phyloP scores from a whole-genome alignment of 2,329 filamentous ascomycete genomes.

The Rhynchosporium graminicola region DNA sequence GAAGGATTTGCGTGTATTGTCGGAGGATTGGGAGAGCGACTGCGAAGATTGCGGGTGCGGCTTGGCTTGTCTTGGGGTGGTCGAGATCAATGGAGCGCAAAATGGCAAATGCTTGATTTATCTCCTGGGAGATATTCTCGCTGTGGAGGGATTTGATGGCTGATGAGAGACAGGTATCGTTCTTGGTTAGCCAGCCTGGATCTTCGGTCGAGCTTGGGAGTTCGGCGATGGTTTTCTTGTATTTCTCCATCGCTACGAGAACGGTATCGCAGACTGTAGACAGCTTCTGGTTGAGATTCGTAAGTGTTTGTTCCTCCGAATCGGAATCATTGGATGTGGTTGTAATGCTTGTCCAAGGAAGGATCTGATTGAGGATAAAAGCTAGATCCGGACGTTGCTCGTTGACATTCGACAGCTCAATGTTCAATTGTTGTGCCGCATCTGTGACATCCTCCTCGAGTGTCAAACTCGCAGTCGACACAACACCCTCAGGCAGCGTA shows the following conservation, averaged over 20 bases:
- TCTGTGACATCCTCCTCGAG: slow-evolving; percentile 29
- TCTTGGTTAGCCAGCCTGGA: slow-evolving; percentile 59
- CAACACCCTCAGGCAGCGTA: slow-evolving; percentile 54
- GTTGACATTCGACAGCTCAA: slow-evolving; percentile 46
- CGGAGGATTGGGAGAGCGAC: slow-evolving; percentile 69
- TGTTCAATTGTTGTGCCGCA: slow-evolving; percentile 24
- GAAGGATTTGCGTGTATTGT: slow-evolving; percentile 68
- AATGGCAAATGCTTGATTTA: slow-evolving; percentile 48
- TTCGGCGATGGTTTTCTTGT: slow-evolving; percentile 56
- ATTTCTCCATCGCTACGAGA: slow-evolving; percentile 76
- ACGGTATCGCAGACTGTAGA: slow-evolving; percentile 71
- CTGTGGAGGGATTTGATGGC: slow-evolving; percentile 37
- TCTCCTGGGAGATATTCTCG: slow-evolving; percentile 36
- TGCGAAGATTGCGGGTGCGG: slow-evolving; percentile 59
- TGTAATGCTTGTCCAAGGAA: slow-evolving; percentile 58
- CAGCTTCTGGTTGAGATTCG: slow-evolving; percentile 57
- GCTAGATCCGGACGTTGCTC: slow-evolving; percentile 56
- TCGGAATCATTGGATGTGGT: slow-evolving; percentile 22
- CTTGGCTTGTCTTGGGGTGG: slow-evolving; percentile 44
- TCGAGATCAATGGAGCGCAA: slow-evolving; percentile 49
- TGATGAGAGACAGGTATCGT: slow-evolving; percentile 28
- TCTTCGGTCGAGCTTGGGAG: slow-evolving; percentile 63
- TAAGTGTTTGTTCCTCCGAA: slow-evolving; percentile 17
- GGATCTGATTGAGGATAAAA: slow-evolving; percentile 67
- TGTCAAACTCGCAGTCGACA: slow-evolving; percentile 42